Evolutionary conservation across 352 stramenopile species (phyloP), one percentile per base, ranked within the genome.

Genomic region (Phytophthora crassamura): DNA sequence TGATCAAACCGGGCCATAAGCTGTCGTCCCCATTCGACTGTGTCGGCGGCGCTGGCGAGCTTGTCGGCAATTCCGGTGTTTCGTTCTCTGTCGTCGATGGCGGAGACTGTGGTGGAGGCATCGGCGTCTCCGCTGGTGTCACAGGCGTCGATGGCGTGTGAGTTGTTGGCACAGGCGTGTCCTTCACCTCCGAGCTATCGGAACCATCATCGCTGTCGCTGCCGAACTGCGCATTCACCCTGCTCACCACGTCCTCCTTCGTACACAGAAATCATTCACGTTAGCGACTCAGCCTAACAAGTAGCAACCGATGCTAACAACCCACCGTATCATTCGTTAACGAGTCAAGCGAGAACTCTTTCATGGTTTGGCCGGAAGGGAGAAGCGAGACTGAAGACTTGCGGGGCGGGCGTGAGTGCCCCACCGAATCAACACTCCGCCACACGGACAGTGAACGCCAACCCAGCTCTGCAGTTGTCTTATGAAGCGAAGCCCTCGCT

Each of bases 281-380:
- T 67, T 49, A 72, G 57, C 58, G 36, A 58, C 34, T 34, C 35
- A 11, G 16, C 10, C 7, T 5, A 12, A 18, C 15, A 42, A 45
- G 18, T 15, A 51, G 41, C 18, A 41, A 40, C 11, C n/a, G 14
- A 25, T 28, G 16, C 8, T 6, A 36, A 22, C 6, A 41, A 15
- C 65, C n/a, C 20, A 75, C 67, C 56, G 56, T 64, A 45, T 69
- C 46, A 53, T 72, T 62, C 52, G 54, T 57, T 47, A 75, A 57
- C 35, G 47, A 66, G 14, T 69, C 51, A 20, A 69, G 52, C 34
- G 67, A 75, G n/a, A 64, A 75, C 47, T 72, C 50, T 39, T 49
- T 61, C 67, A 75, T 75, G 32, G 39, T 70, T 22, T 30, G 11
- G 36, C 59, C 30, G 41, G 41, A 65, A 59, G 41, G 63, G 43